These are phyloP conservation scores for Pouteria campechiana DNA, from an alignment of 179 eudicot genomes.

Conservation along the genomic window DNA sequence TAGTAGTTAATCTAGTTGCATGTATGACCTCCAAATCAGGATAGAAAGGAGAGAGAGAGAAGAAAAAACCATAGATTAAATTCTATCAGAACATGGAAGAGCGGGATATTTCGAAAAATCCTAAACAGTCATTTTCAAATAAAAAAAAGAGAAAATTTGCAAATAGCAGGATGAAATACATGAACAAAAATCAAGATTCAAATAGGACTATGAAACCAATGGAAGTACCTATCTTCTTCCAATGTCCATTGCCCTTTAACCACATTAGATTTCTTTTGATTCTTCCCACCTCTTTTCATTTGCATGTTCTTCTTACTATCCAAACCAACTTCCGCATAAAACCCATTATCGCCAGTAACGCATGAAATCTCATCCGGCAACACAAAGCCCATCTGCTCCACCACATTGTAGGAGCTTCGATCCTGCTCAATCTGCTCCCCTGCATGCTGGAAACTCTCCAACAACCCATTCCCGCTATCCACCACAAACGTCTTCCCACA, in stretches of 20 bases:
- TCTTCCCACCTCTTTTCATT: background rate
- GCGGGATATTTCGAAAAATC: too few species aligned
- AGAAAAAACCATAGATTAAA: too few species aligned
- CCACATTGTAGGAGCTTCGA: too few species aligned
- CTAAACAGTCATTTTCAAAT: background rate
- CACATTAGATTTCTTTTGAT: conserved; percentile 13
- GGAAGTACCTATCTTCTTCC: conserved; percentile 26
- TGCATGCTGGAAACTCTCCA: too few species aligned
- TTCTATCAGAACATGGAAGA: too few species aligned
- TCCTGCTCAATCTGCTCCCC: too few species aligned
- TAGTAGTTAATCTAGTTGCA: too few species aligned
- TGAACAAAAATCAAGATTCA: background rate
- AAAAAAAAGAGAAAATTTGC: background rate
- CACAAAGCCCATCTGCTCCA: too few species aligned
- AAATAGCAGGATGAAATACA: background rate
- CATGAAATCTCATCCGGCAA: background rate
- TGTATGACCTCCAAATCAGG: too few species aligned
- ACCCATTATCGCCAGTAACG: background rate
- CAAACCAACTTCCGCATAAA: background rate
- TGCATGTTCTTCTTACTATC: background rate
- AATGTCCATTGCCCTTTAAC: conserved; percentile 22
- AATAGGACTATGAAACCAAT: background rate
- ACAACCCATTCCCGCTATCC: too few species aligned
- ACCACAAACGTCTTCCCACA: too few species aligned
- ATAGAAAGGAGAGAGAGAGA: too few species aligned